phyloP scores from a whole-genome alignment of 169 alveolate genomes.

The Miamiensis avidus region DNA sequence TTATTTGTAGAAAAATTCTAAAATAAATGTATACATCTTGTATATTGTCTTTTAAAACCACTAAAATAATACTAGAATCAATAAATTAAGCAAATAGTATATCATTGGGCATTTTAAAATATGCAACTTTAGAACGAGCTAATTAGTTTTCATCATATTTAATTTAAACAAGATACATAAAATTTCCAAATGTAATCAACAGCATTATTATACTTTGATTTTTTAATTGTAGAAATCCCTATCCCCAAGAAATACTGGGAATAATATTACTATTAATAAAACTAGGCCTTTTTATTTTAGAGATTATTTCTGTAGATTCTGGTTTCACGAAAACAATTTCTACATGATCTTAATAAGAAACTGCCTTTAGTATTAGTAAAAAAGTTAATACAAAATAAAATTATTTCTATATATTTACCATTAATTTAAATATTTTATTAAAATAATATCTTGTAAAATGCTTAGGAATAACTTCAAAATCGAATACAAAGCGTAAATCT shows the following conservation, averaged over 20 bases:
- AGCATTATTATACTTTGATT: too few relatives aligned
- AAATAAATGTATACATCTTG: not conserved
- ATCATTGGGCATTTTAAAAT: not conserved
- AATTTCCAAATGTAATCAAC: not conserved
- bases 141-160: not conserved
- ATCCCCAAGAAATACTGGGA: not conserved
- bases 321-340: not conserved
- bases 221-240: not conserved
- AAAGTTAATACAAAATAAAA: too few relatives aligned
- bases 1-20: too few relatives aligned
- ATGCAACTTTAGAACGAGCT: not conserved
- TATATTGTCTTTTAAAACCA: not conserved
- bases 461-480: not conserved
- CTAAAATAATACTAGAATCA: not conserved
- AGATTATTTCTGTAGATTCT: not conserved
- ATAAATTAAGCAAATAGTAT: not conserved
- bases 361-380: not conserved
- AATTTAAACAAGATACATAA: not conserved
- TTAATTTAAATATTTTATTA: too few relatives aligned
- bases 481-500: too few relatives aligned
- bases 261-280: too few relatives aligned
- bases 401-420: not conserved
- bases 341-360: not conserved
- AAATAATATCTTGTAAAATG: not conserved
- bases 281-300: not conserved